These are phyloP conservation scores for Violaceomyces palustris DNA, from an alignment of 1,284 basidiomycete genomes.

Conservation along the genomic window DNA sequence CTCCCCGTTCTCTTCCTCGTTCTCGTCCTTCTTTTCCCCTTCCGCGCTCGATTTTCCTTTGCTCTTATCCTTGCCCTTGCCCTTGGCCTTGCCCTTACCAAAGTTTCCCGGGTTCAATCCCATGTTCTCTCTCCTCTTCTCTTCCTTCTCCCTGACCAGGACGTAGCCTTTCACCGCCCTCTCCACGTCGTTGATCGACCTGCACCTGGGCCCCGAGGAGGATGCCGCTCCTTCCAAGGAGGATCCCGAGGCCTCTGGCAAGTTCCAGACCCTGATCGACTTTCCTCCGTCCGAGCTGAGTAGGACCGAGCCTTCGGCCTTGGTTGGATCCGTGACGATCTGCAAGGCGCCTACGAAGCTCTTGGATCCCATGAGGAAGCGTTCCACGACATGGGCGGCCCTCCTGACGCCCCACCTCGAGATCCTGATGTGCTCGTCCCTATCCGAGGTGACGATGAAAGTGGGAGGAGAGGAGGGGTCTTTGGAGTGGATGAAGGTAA, in stretches of 20 bases:
- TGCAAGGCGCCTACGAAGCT: constrained; percentile 37
- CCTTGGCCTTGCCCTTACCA: constrained; percentile 8
- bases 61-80: constrained; percentile 20
- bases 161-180: constrained; percentile 16
- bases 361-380: constrained; percentile 38
- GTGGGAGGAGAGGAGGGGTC: constrained; percentile 7
- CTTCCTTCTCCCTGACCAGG: constrained; percentile 25
- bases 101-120: background rate
- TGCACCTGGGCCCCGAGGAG: constrained; percentile 8
- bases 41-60: constrained; percentile 3
- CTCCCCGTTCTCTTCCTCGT: constrained; percentile 5
- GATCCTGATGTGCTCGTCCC: constrained; percentile 51
- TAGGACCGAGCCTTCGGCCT: constrained; percentile 10
- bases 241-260: constrained; percentile 7
- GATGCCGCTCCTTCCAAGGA: constrained; percentile 1
- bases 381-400: constrained; percentile 36
- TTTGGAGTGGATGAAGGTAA: constrained; percentile 26
- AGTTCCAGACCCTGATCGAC: constrained; percentile 26
- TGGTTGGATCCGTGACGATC: constrained; percentile 8
- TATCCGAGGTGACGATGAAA: constrained; percentile 39
- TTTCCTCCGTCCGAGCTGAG: constrained; percentile 40
- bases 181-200: constrained; percentile 19
- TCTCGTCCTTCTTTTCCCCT: constrained; percentile 4
- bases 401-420: constrained; percentile 45
- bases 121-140: constrained; percentile 16